Evolutionary conservation across 2,329 filamentous ascomycete genomes (phyloP).

Genomic region (Fonsecaea erecta): DNA sequence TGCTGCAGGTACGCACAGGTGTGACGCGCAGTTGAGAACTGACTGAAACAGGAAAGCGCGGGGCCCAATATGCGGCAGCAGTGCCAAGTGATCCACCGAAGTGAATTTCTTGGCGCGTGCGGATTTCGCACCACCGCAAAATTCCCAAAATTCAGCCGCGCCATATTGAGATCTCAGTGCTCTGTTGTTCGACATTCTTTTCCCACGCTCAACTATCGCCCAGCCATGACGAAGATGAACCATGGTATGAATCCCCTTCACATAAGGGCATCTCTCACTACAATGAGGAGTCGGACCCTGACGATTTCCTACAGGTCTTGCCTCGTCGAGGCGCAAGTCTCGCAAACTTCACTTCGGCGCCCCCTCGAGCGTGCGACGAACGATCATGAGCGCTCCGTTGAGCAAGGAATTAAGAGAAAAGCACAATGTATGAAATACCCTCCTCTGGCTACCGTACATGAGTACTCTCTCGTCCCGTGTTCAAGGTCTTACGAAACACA

Average conservation of each 20-base stretch:
- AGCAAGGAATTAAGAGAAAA: constrained; percentile 98
- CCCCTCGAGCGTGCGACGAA: constrained; percentile 89
- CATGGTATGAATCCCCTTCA: constrained; percentile 19
- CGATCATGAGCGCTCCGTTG: constrained; percentile 95
- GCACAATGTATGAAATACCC: constrained; percentile 80
- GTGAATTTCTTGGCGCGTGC: constrained; percentile 24
- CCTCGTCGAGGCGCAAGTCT: constrained; percentile 94
- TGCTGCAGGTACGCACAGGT: too few relatives aligned
- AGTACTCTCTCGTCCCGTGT: too few relatives aligned
- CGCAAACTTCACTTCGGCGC: constrained; percentile 98
- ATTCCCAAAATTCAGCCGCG: constrained; percentile 18
- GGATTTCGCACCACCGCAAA: constrained; percentile 15
- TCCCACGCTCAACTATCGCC: constrained; percentile 17
- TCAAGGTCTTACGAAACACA: constrained; percentile 24
- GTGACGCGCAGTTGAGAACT: constrained; percentile 10
- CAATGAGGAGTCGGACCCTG: constrained; percentile 5
- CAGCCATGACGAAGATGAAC: constrained; percentile 34
- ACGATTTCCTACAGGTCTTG: constrained; percentile 40
- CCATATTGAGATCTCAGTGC: constrained; percentile 11
- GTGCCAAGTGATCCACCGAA: constrained; percentile 9
- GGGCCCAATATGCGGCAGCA: not conserved
- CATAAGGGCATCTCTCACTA: not conserved
- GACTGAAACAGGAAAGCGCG: too few relatives aligned
- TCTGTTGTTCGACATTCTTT: constrained; percentile 26
- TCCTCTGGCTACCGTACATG: too few relatives aligned